These are phyloP conservation scores for Penicillium egyptiacum DNA, from an alignment of 495 filamentous ascomycete species.

Conservation along the genomic window DNA sequence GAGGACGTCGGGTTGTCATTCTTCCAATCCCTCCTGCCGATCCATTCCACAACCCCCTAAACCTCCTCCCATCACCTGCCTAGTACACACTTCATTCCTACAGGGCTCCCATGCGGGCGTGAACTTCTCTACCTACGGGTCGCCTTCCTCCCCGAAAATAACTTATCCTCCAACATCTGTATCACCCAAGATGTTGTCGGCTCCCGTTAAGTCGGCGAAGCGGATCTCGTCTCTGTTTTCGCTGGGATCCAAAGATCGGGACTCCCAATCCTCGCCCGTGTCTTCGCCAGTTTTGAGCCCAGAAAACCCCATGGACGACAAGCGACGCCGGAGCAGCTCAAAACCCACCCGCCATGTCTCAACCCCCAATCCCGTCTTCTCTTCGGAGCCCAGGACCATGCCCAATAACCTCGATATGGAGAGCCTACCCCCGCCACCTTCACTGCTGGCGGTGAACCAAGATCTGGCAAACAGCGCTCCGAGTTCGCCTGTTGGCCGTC, in stretches of 20 bases:
- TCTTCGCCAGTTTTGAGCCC: slow-evolving; percentile 16
- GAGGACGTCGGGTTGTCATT: slow-evolving; percentile 24
- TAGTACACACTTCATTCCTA: slow-evolving; percentile 20
- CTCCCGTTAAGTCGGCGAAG: slow-evolving; percentile 51
- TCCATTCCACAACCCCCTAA: slow-evolving; percentile 39
- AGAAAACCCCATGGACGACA: slow-evolving; percentile 22
- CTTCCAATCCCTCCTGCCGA: slow-evolving; percentile 47
- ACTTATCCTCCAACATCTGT: slow-evolving; percentile 5
- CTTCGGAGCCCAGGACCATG: slow-evolving; percentile 32
- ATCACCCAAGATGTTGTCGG: slow-evolving; percentile 43
- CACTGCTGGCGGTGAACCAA: slow-evolving; percentile 44
- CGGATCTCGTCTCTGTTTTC: slow-evolving; percentile 52
- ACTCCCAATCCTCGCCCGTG: slow-evolving; percentile 18
- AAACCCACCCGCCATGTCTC: slow-evolving; percentile 42
- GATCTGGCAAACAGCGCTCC: slow-evolving; percentile 40
- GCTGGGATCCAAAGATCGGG: slow-evolving; percentile 41
- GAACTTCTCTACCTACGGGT: slow-evolving; percentile 17
- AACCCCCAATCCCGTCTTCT: slow-evolving; percentile 31
- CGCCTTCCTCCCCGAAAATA: slow-evolving; percentile 1
- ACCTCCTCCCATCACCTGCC: slow-evolving; percentile 14
- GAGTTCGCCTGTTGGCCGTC: slow-evolving; percentile 34
- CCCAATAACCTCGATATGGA: slow-evolving; percentile 38
- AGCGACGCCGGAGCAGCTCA: slow-evolving; percentile 35
- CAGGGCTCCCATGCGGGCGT: slow-evolving; percentile 20
- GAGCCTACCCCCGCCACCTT: slow-evolving; percentile 43